Conservation (phyloP, 2,329 filamentous ascomycete species). For the Mollisiaceae sp. region DNA sequence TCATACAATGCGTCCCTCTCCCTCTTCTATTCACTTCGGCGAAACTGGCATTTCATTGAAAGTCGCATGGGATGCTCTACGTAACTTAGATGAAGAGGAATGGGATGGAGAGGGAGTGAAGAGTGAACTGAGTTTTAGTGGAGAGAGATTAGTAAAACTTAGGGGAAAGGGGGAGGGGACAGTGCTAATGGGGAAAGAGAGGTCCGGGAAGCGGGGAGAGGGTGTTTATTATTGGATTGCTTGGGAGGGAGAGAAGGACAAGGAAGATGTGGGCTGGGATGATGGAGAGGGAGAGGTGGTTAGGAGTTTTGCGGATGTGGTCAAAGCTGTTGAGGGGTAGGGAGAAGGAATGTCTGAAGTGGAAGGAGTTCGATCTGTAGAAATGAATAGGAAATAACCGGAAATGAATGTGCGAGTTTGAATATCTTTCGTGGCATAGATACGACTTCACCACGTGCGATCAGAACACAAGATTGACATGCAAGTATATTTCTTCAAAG, state of each 20-base stretch:
- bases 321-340: constrained; percentile 34
- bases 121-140: constrained; percentile 3
- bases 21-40: background rate
- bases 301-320: constrained; percentile 32
- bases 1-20: background rate
- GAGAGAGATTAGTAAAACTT: constrained; percentile 7
- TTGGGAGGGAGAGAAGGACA: constrained; percentile 8
- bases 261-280: constrained; percentile 12
- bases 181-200: constrained; percentile 9
- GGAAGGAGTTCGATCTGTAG: background rate
- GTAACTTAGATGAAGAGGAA: constrained; percentile 11
- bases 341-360: background rate
- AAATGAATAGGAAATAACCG: background rate
- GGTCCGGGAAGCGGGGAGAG: constrained; percentile 28
- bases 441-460: too few relatives aligned
- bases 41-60: constrained; percentile 6
- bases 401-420: too few relatives aligned
- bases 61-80: constrained; percentile 27
- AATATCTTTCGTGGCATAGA: too few relatives aligned
- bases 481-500: too few relatives aligned
- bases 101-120: background rate
- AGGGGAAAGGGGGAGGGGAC: constrained; percentile 15
- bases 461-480: too few relatives aligned
- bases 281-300: constrained; percentile 30
- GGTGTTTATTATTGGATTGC: constrained; percentile 36